phyloP scores from a whole-genome alignment of 2,329 filamentous ascomycete genomes.

The Raffaelea deltoideospora region DNA sequence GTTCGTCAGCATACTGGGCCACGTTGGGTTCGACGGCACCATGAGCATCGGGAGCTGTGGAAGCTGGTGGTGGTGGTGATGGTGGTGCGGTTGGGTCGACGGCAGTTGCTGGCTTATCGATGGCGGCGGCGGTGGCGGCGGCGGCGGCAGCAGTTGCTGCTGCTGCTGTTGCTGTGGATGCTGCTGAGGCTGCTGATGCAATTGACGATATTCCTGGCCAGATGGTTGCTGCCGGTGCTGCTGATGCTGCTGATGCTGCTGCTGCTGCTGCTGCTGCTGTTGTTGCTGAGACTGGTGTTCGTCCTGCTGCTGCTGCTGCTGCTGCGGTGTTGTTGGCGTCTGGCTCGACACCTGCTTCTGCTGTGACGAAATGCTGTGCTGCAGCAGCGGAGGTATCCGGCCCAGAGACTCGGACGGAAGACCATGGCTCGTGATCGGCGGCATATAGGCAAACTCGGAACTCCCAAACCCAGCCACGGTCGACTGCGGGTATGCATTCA shows the following conservation, averaged over 20 bases:
- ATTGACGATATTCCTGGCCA: neutral
- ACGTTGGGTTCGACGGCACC: constrained; percentile 50
- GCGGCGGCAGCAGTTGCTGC: constrained; percentile 16
- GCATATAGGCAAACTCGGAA: constrained; percentile 40
- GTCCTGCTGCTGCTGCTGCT: no score
- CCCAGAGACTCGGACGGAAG: constrained; percentile 34
- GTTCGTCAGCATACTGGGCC: constrained; percentile 72
- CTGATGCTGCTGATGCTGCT: neutral
- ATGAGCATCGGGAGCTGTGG: constrained; percentile 53
- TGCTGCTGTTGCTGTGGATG: constrained; percentile 1
- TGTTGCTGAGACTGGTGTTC: neutral
- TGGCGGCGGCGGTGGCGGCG: constrained; percentile 40
- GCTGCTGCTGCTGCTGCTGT: neutral
- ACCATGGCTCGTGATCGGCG: constrained; percentile 26
- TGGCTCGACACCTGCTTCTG: no score
- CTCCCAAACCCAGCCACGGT: constrained; percentile 54
- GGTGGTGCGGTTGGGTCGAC: constrained; percentile 19
- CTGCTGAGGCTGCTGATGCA: constrained; percentile 3
- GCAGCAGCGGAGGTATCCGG: constrained; percentile 38
- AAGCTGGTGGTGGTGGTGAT: constrained; percentile 25
- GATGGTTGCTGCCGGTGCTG: neutral
- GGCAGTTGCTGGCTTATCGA: no score
- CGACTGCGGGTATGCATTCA: constrained; percentile 50
- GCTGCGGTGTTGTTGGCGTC: no score
- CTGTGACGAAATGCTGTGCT: constrained; percentile 18